phyloP scores from a whole-genome alignment of 2,329 filamentous ascomycete species.

The Fusarium acutatum region DNA sequence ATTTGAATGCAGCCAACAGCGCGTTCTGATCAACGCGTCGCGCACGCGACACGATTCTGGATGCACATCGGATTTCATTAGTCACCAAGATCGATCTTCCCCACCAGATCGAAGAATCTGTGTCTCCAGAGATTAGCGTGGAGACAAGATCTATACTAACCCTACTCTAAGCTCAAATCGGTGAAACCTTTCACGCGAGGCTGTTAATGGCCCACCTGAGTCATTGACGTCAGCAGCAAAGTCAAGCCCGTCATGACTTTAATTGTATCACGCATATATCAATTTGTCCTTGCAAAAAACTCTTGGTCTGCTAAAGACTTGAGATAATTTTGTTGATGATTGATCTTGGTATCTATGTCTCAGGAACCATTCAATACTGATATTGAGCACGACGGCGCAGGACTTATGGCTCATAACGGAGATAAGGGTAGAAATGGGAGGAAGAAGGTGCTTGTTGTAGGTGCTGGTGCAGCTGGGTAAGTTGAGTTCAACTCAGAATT shows the following conservation, averaged over 20 bases:
- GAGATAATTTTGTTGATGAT: neutral
- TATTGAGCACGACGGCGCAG: constrained; percentile 19
- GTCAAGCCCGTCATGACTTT: constrained; percentile 33
- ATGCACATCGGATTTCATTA: neutral
- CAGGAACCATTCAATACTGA: neutral
- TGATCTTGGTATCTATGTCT: neutral
- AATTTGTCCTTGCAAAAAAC: neutral
- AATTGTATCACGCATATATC: neutral
- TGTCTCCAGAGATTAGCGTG: neutral
- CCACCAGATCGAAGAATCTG: neutral
- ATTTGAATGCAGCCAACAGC: neutral
- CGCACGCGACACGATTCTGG: neutral
- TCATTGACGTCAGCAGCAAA: constrained; percentile 32
- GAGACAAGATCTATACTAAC: constrained; percentile 12
- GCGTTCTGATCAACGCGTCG: neutral
- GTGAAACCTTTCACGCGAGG: neutral
- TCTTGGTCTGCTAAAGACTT: neutral
- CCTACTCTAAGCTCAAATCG: neutral
- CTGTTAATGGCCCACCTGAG: constrained; percentile 4
- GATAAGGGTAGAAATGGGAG: constrained; percentile 3
- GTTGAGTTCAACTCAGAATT: rapidly evolving
- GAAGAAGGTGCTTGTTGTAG: constrained; percentile 18
- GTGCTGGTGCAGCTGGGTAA: constrained; percentile 30
- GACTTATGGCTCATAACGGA: constrained; percentile 23
- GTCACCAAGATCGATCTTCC: neutral